Evolutionary conservation across 2,329 filamentous ascomycete species (phyloP).

Genomic region (Massarina eburnea): DNA sequence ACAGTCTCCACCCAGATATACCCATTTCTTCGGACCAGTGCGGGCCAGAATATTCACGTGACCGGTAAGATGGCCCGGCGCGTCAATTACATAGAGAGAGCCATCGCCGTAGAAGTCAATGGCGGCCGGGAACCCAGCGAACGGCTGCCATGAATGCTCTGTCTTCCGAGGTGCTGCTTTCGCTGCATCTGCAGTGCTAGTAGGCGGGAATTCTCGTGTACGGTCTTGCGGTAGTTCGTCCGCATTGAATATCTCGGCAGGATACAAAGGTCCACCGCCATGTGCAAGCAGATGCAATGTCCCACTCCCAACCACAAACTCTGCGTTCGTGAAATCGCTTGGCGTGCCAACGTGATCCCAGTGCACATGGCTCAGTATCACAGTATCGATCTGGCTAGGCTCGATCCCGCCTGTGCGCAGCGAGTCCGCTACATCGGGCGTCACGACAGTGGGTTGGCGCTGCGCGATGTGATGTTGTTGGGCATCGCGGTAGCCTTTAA

Average conservation of each 20-base stretch:
- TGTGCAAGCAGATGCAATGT: constrained; percentile 30
- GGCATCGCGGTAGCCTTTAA: constrained; percentile 46
- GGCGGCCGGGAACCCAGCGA: constrained; percentile 48
- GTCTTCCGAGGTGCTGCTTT: constrained; percentile 19
- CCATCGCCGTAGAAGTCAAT: constrained; percentile 54
- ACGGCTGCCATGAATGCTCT: constrained; percentile 43
- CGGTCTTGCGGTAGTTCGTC: constrained; percentile 47
- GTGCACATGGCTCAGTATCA: constrained; percentile 58
- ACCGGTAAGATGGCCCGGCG: constrained; percentile 55
- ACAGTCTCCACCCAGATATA: constrained; percentile 56
- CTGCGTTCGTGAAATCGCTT: constrained; percentile 51
- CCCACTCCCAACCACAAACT: constrained; percentile 53
- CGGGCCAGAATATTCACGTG: constrained; percentile 55
- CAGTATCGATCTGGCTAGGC: constrained; percentile 41
- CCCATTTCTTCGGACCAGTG: constrained; percentile 43
- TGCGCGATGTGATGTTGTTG: constrained; percentile 50
- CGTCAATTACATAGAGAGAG: constrained; percentile 51
- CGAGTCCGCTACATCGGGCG: constrained; percentile 47
- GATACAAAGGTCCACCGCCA: constrained; percentile 40
- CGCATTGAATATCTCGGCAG: constrained; percentile 47
- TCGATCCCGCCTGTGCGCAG: constrained; percentile 43
- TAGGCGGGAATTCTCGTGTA: constrained; percentile 48
- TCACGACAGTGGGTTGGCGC: constrained; percentile 49
- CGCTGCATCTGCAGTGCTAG: constrained; percentile 13
- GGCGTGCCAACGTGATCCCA: constrained; percentile 63